Percentiles rank a stretch among this genome's conserved stretches.
Conservation (phyloP, 2,329 filamentous ascomycete genomes). For the Xylaria sp. region DNA sequence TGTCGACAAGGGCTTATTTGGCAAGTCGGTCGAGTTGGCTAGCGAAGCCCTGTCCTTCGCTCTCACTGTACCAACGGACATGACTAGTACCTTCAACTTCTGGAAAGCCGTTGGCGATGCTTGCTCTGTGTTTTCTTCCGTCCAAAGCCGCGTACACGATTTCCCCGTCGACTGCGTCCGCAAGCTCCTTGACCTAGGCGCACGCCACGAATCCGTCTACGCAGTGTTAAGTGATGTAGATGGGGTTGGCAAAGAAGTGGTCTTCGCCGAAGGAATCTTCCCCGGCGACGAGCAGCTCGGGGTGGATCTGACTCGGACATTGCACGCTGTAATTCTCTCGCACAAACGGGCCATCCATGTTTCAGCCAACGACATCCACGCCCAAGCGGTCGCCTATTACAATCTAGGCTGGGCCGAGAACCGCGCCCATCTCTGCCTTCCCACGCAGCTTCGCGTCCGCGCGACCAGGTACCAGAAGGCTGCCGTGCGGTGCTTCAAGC, state of each 20-base stretch:
- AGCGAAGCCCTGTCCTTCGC: conserved; percentile 71
- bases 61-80: conserved; percentile 58
- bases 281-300: conserved; percentile 51
- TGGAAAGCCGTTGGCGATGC: conserved; percentile 94
- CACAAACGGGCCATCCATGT: conserved; percentile 84
- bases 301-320: conserved; percentile 57
- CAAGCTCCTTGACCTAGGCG: conserved; percentile 58
- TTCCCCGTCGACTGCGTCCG: conserved; percentile 64
- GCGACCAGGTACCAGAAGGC: conserved; percentile 74
- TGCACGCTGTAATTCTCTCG: conserved; percentile 77
- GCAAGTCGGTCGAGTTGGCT: conserved; percentile 75
- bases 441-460: conserved; percentile 55
- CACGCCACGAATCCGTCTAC: conserved; percentile 57
- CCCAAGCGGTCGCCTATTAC: conserved; percentile 94
- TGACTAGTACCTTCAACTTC: conserved; percentile 80
- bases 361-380: conserved; percentile 74
- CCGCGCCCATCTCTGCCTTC: conserved; percentile 72
- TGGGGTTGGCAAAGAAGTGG: conserved; percentile 52
- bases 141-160: conserved; percentile 67
- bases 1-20: conserved; percentile 82
- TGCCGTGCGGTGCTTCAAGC: conserved; percentile 88
- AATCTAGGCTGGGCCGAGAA: conserved; percentile 96
- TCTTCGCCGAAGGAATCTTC: conserved; percentile 49
- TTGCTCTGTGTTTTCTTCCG: conserved; percentile 78
- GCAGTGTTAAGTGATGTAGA: conserved; percentile 71